A percentile compares a stretch with the other conserved stretches of the same genome.
These are phyloP conservation scores for Penicillium verrucosum DNA, from an alignment of 2,329 filamentous ascomycete genomes.

Conservation along the genomic window DNA sequence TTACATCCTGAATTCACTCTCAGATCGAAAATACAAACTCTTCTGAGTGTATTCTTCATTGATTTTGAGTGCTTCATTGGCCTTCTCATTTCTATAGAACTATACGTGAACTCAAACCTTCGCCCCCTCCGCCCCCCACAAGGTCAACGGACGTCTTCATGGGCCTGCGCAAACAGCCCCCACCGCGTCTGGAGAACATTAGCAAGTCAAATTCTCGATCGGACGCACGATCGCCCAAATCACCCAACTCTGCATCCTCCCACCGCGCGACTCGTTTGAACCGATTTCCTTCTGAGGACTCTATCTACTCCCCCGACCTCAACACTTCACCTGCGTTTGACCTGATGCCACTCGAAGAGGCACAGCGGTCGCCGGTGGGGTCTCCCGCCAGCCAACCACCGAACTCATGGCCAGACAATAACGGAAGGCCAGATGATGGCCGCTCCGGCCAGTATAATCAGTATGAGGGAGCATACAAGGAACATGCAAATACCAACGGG, in stretches of 20 bases:
- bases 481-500: constrained; percentile 7
- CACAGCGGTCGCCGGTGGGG: constrained; percentile 35
- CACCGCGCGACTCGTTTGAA: constrained; percentile 29
- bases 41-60: background rate
- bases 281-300: constrained; percentile 29
- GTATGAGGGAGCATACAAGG: constrained; percentile 5
- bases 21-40: background rate
- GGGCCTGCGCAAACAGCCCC: constrained; percentile 40
- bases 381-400: constrained; percentile 27
- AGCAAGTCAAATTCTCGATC: constrained; percentile 30
- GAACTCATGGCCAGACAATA: constrained; percentile 34
- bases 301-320: constrained; percentile 38
- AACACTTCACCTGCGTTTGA: constrained; percentile 39
- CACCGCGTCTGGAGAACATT: constrained; percentile 35
- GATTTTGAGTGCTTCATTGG: background rate
- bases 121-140: background rate
- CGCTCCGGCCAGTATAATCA: constrained; percentile 7
- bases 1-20: background rate
- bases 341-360: constrained; percentile 38
- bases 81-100: background rate
- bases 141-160: constrained; percentile 26
- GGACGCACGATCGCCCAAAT: constrained; percentile 35
- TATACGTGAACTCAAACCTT: background rate
- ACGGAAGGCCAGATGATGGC: constrained; percentile 15
- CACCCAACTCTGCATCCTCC: constrained; percentile 27